Base-by-base conservation (phyloP, 2,329 filamentous ascomycete species). In the Fonsecaea nubica region DNA sequence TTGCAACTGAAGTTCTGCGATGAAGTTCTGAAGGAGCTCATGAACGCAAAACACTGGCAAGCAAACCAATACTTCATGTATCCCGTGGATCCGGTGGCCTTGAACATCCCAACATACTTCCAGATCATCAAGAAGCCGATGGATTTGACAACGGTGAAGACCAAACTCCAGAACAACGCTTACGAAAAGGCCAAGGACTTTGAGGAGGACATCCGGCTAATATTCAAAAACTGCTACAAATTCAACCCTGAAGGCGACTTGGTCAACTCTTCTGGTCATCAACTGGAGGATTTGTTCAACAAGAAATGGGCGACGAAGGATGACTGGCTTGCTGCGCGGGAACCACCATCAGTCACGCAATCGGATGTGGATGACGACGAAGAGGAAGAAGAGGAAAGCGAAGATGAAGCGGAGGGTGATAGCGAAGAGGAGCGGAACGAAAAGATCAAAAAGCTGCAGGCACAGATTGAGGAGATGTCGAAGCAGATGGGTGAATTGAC, bases 61-160 rank as follows among this genome's bases (percentile, higher is more conserved):
- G 81, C 89, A 71, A 92, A 92, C 52, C 84, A 85, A 63, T 89
- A 91, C 66, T 99, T 99, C 81, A 81, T 92, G 73, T 81, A 86
- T 7, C 91, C 95, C 0, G 95, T 99, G 21, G 95, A 99, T 76
- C 93, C 95, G 0, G 93, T 98, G 40, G 94, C 93, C 0, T 82
- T 98, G 62, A 93, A 94, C 76, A 97, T 98, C 66, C 95, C 95
- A 0, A 90, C 90, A 30, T 99, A 99, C 77, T 92, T 95, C 77
- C 92, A 90, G 74, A 84, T 98, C 68, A 93, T 99, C 80, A 98
- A 97, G 83, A 92, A 93, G 76, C 95, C 95, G 0, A 99, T 98
- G 94, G 94, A 99, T 77, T 83, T 97, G 58, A 84, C 86, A 15
- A 97, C 92, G n/a, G 90, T 97, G 75, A 84, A 86, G 40, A 84